Evolutionary conservation across 768 basidiomycete species (phyloP), one percentile per base, ranked within the genome.

Genomic region (Mycena leptocephala): DNA sequence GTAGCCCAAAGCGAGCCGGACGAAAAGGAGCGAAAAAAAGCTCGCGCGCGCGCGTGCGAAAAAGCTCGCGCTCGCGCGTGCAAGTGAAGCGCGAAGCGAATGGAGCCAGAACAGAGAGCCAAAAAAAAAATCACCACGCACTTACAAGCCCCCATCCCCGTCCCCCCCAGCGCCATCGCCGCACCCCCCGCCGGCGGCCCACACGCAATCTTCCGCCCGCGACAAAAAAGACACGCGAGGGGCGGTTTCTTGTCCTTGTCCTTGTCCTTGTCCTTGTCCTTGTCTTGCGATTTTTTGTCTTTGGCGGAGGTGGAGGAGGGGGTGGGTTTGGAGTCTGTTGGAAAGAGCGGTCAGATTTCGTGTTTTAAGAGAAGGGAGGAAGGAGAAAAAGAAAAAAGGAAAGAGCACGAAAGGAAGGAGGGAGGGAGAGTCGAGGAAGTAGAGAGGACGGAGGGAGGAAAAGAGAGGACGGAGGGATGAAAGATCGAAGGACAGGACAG

Each of bases 171-270:
- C 90, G 0, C 89, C 87, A 16, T 2, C 69, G 28, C 16, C n/a
- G 20, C 35, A 6, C 16, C 26, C 16, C 48, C 41, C 32, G 5
- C 6, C 3, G 92, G 91, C 14, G 92, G 89, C 0, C 93, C 93
- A 74, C 93, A 94, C 11, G 93, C 93, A 63, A 94, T 94, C 84
- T 93, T 93, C 51, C 93, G 86, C 7, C 92, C 92, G 48, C 93
- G 87, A 80, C 93, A 93, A 79, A 93, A 93, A 8, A 92, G 84
- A 76, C 93, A 93, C 1, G 93, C 93, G 1, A 93, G 85, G 3
- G 90, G 88, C 20, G 93, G 93, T 76, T 93, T 93, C 85, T 90
- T 91, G 5, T 37, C 7, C 4, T 63, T 51, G 55, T 65, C 48
- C 37, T 55, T 30, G 55, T 30, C 33, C 39, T 30, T 33, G 59